phyloP scores from a whole-genome alignment of 495 filamentous ascomycete species.

The Xeromyces bisporus region DNA sequence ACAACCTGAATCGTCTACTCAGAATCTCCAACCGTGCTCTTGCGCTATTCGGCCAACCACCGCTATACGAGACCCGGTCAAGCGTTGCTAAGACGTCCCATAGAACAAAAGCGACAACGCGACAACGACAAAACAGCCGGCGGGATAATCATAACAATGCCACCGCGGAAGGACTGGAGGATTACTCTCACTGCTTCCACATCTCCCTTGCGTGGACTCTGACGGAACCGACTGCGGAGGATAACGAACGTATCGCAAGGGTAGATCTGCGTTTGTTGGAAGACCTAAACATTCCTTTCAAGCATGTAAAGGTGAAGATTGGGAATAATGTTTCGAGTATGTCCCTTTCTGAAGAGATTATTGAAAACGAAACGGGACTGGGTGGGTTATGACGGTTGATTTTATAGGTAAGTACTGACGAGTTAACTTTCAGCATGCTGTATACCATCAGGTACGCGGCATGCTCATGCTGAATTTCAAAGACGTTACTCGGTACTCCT shows the following conservation, averaged over 20 bases:
- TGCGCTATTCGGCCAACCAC: constrained; percentile 43
- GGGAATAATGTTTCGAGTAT: constrained; percentile 53
- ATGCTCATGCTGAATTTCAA: too few species aligned
- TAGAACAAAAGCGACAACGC: background rate
- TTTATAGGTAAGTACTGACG: too few species aligned
- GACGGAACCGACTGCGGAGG: constrained; percentile 10
- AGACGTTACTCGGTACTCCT: too few species aligned
- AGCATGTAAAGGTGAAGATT: constrained; percentile 52
- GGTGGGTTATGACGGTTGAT: constrained; percentile 2
- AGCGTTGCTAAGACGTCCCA: background rate
- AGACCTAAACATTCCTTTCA: constrained; percentile 15
- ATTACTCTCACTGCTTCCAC: constrained; percentile 48
- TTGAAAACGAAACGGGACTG: constrained; percentile 1
- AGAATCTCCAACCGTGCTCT: constrained; percentile 45
- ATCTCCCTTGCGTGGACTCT: constrained; percentile 68
- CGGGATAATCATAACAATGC: background rate
- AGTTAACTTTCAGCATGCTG: too few species aligned
- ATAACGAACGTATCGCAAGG: constrained; percentile 15
- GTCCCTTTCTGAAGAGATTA: constrained; percentile 12
- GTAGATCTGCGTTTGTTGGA: constrained; percentile 12
- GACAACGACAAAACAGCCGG: background rate
- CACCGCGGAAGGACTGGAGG: constrained; percentile 4
- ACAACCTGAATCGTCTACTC: constrained; percentile 48
- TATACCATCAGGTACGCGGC: too few species aligned
- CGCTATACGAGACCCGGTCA: constrained; percentile 43